Evolutionary conservation across 108 stramenopile genomes (phyloP).

Genomic region (Cyclotella sp.): DNA sequence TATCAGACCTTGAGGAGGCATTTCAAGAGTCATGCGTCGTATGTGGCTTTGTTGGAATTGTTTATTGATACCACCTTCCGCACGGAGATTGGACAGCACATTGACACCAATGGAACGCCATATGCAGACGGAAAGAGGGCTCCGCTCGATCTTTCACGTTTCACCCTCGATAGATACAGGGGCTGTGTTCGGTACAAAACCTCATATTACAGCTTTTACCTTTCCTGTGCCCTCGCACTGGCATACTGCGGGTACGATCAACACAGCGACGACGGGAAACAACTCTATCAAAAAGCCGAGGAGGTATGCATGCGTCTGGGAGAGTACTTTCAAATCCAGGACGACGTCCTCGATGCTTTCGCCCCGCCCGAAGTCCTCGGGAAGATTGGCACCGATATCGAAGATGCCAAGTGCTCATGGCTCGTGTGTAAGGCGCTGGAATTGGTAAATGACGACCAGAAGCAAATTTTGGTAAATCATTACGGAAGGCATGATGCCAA

Average conservation of each 20-base stretch:
- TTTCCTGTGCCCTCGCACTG: constrained; percentile 86
- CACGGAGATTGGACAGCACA: constrained; percentile 97
- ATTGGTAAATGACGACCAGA: constrained; percentile 55
- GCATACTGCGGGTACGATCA: constrained; percentile 63
- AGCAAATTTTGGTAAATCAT: constrained; percentile 71
- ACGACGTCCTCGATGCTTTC: constrained; percentile 98
- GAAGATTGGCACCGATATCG: constrained; percentile 99
- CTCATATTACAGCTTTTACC: constrained; percentile 98
- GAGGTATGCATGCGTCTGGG: constrained; percentile 90
- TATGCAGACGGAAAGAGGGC: constrained; percentile 60
- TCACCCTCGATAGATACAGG: constrained; percentile 87
- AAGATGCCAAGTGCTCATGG: constrained; percentile 99
- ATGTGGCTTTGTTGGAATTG: constrained; percentile 79
- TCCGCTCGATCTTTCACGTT: constrained; percentile 72
- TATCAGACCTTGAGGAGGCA: constrained; percentile 86
- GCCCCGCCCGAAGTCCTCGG: constrained; percentile 94
- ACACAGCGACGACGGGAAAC: constrained; percentile 14
- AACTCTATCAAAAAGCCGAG: constrained; percentile 60
- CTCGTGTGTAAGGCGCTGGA: constrained; percentile 91
- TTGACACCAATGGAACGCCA: constrained; percentile 83
- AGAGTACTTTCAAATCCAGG: constrained; percentile 99
- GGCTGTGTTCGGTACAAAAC: constrained; percentile 99
- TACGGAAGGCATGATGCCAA: constrained; percentile 87
- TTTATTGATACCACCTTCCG: constrained; percentile 88
- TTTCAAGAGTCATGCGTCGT: constrained; percentile 81